A percentile compares a stretch with the other conserved stretches of the same genome.
Conservation (phyloP, 352 stramenopile species). For the Globisporangium irregulare region DNA sequence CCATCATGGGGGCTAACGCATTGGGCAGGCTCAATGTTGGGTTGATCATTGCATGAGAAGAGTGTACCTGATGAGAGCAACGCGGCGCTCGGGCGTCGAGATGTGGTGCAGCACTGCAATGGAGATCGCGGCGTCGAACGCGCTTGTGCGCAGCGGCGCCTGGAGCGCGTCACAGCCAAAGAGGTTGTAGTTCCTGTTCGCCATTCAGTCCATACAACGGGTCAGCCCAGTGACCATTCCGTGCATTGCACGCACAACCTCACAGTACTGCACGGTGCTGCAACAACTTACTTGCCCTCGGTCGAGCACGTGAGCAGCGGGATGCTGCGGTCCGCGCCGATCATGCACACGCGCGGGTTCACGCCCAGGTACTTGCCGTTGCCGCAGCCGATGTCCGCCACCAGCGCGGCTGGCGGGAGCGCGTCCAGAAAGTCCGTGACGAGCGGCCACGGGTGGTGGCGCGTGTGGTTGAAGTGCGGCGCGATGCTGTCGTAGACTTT, state of each 20-base stretch:
- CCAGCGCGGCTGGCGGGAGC: conserved; percentile 46
- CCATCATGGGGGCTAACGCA: too few relatives aligned
- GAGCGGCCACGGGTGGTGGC: conserved; percentile 77
- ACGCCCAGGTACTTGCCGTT: conserved; percentile 83
- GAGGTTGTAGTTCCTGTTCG: conserved; percentile 46
- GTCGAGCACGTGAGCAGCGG: conserved; percentile 59
- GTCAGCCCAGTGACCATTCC: not conserved
- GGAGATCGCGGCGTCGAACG: conserved; percentile 78
- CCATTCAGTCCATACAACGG: not conserved
- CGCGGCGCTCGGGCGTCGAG: conserved; percentile 64
- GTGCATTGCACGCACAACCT: not conserved
- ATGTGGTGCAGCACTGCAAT: conserved; percentile 86
- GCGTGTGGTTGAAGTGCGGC: conserved; percentile 81
- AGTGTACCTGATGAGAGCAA: conserved; percentile 63
- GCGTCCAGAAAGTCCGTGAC: conserved; percentile 57
- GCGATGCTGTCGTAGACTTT: conserved; percentile 86
- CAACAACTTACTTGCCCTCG: conserved; percentile 26
- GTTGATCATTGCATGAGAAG: not conserved
- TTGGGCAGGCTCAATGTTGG: too few relatives aligned
- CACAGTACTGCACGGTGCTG: too few relatives aligned
- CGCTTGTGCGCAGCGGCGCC: conserved; percentile 49
- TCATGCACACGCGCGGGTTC: conserved; percentile 57
- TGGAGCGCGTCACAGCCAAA: conserved; percentile 69
- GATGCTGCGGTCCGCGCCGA: conserved; percentile 75
- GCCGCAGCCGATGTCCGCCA: conserved; percentile 77